Base-by-base conservation (phyloP, 108 stramenopile genomes). In the Fistulifera solaris region DNA sequence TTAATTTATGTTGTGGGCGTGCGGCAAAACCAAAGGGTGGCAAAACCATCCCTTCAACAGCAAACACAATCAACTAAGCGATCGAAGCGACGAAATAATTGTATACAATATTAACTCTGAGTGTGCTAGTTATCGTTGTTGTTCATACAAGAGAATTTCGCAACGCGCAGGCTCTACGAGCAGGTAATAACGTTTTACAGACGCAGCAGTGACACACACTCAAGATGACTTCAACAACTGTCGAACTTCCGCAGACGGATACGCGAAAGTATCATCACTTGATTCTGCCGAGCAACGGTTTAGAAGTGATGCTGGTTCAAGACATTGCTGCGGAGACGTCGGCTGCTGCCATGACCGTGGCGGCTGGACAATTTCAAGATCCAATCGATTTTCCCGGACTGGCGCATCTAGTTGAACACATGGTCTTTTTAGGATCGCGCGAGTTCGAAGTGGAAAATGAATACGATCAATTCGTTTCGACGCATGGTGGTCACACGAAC, bases 321-420 rank as follows among this genome's bases (percentile, higher is more conserved):
- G 44, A 45, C 21, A 11, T 17, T 5, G 4, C 16, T 4, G 21
- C 44, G 3, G 44, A 45, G 16, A 45, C 16, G 3, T 26, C 62
- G 12, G 52, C 62, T 35, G 52, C 62, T n/a, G 28, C 54, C 13
- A 17, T 63, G 4, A 40, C 50, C 12, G 62, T 65, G 10, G 43
- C 47, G 1, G 66, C 66, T 15, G 66, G 71, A 5, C 56, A 52
- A 27, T n/a, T 58, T 13, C 27, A 42, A 15, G 70, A 66, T 47
- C 56, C 71, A 10, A 35, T 46, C 13, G 28, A 59, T 16, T 15
- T 61, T 19, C 76, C 78, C 16, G 83, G 83, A 2, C 40, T 78
- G 19, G 89, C 89, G 2, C 89, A 92, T 58, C 86, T 87, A 26
- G 66, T 63, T 18, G 89, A 93, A 60, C 90, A 93, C 61, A 78